A percentile compares a stretch with the other conserved stretches of the same genome.
Evolutionary conservation across 352 stramenopile genomes (phyloP).

Genomic region (Phytophthora multivora): DNA sequence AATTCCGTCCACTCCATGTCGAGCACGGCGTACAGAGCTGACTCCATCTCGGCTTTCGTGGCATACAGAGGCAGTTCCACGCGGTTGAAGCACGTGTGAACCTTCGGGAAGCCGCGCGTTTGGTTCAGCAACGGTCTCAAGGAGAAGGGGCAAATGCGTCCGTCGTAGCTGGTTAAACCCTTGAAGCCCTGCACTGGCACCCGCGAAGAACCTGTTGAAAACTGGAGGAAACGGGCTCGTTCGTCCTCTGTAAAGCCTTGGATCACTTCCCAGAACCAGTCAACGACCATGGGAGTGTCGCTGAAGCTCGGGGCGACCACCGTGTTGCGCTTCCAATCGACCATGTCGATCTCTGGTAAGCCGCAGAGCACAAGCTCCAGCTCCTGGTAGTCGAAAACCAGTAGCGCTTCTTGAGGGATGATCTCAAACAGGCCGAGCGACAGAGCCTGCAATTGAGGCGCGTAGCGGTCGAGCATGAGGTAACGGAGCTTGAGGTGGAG

Average conservation of each 20-base stretch:
- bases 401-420: conserved; percentile 95
- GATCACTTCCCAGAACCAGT: conserved; percentile 85
- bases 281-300: conserved; percentile 45
- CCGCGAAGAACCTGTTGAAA: conserved; percentile 82
- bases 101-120: conserved; percentile 70
- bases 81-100: conserved; percentile 88
- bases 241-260: conserved; percentile 67
- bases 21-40: conserved; percentile 95
- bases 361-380: conserved; percentile 89
- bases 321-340: conserved; percentile 89
- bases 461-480: conserved; percentile 93
- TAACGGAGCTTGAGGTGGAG: conserved; percentile 95
- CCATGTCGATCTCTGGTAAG: conserved; percentile 87
- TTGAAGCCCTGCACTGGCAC: conserved; percentile 89
- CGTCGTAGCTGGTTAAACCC: conserved; percentile 83
- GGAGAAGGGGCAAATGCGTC: conserved; percentile 77
- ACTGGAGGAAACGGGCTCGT: conserved; percentile 83
- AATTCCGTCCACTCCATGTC: conserved; percentile 97
- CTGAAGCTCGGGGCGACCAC: conserved; percentile 54
- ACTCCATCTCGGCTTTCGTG: conserved; percentile 91
- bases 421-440: conserved; percentile 96
- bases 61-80: conserved; percentile 80
- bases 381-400: conserved; percentile 99
- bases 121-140: conserved; percentile 62
- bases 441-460: conserved; percentile 89